Base-by-base conservation (phyloP, 805 yeast species). In the Barnettozyma salicaria region DNA sequence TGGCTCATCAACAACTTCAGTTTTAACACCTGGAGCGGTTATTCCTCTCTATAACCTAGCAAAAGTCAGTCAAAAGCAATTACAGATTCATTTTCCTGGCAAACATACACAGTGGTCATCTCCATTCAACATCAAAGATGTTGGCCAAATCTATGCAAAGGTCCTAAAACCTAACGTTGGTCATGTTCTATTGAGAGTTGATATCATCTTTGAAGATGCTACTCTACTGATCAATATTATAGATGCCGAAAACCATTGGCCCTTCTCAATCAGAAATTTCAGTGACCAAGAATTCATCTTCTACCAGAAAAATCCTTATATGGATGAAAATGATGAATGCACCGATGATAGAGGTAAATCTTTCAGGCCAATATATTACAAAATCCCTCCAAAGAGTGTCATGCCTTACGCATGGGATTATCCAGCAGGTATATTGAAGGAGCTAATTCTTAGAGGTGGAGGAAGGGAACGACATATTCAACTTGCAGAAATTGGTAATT, bases 401-500 rank as follows among this genome's bases (percentile, higher is more conserved):
- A 92, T 92, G 97, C 96, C 97, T 0, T 92, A 92, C 58, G 86
- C 98, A 0, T 92, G 96, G 89, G 98, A 92, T 57, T 92, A 74
- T 60, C 98, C 98, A 1, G 87, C 94, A 36, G 97, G 96, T 0
- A 64, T 74, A 8, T 72, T 80, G 31, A 89, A 88, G 56, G 96
- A 89, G 52, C 61, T 92, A 22, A 70, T 87, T 4, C 59, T 92
- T 23, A 67, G 88, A 41, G 69, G 82, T 9, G 80, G 80, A 33
- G 83, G 84, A 1, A 68, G 80, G 20, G 89, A 83, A 53, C 69
- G 97, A 41, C 75, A 77, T 32, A 71, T 94, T 16, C 94, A 87
- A 51, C 61, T 92, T 36, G 92, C 95, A 0, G 97, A 92, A 57
- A 90, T 92, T 49, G 99, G 99, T 18, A 81, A 81, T 42, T 65